Evolutionary conservation across 768 basidiomycete genomes (phyloP).

Genomic region (Cystobasidium onofrii): DNA sequence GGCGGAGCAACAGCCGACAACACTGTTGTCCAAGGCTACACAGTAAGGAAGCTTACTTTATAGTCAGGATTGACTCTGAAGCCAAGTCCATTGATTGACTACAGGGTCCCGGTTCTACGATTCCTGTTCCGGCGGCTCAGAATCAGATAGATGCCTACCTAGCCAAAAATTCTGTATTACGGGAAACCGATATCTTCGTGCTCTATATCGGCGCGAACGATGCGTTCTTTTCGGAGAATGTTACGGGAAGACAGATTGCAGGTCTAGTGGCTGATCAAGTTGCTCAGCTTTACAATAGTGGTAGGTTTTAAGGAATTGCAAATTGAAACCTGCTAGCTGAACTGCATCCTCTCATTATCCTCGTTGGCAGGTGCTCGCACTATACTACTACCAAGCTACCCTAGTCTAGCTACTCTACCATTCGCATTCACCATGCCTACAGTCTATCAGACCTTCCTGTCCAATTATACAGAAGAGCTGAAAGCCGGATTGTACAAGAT

Average conservation of each 20-base stretch:
- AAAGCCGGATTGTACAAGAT: slow-evolving; percentile 1
- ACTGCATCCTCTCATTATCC: neutral
- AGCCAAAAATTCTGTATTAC: neutral
- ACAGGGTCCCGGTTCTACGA: slow-evolving; percentile 1
- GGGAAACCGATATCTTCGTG: neutral
- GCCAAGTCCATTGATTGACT: too few relatives aligned
- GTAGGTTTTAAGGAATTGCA: too few relatives aligned
- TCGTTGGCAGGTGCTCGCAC: neutral
- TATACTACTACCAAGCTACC: neutral
- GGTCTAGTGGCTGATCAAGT: neutral
- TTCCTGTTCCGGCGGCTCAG: neutral
- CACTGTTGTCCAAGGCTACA: neutral
- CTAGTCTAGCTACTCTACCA: neutral
- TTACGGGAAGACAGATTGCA: neutral
- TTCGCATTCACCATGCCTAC: neutral
- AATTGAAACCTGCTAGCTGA: too few relatives aligned
- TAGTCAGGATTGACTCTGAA: too few relatives aligned
- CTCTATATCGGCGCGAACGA: slow-evolving; percentile 3
- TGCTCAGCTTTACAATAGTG: neutral
- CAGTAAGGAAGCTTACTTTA: neutral
- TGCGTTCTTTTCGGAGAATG: neutral
- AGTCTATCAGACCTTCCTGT: neutral
- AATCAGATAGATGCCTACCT: neutral
- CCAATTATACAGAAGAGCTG: neutral
- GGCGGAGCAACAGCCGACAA: neutral